These are phyloP conservation scores for Salvia rosmarinus DNA, from an alignment of 257 asterid species.

Conservation along the genomic window DNA sequence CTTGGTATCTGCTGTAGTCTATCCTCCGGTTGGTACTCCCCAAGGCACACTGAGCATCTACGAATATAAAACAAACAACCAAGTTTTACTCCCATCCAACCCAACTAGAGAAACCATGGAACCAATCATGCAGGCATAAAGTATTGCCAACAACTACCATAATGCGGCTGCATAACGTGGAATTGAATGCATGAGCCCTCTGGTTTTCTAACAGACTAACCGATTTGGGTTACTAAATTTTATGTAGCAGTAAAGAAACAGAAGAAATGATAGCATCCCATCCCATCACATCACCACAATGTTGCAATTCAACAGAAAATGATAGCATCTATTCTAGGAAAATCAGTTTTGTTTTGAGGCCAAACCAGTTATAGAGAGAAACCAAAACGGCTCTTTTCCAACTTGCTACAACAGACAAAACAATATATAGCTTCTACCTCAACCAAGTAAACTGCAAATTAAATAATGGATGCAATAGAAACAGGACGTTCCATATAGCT, in stretches of 20 bases:
- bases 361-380: not conserved
- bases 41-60: constrained; percentile 88
- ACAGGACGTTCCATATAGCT: no score
- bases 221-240: no score
- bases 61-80: no score
- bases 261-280: no score
- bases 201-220: no score
- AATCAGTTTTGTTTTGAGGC: not conserved
- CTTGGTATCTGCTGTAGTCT: constrained; percentile 81
- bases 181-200: no score
- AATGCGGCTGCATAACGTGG: no score
- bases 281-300: not conserved
- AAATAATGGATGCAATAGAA: constrained; percentile 4
- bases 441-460: constrained; percentile 7
- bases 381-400: not conserved
- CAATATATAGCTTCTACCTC: not conserved
- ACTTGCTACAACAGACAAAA: no score
- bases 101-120: no score
- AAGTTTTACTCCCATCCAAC: no score
- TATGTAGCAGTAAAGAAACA: no score
- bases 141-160: no score
- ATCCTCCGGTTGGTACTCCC: constrained; percentile 73
- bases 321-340: not conserved
- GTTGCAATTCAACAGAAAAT: not conserved
- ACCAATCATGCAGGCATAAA: not conserved